These are phyloP conservation scores for Pythium graminicola DNA, from an alignment of 352 stramenopile species.

Conservation along the genomic window DNA sequence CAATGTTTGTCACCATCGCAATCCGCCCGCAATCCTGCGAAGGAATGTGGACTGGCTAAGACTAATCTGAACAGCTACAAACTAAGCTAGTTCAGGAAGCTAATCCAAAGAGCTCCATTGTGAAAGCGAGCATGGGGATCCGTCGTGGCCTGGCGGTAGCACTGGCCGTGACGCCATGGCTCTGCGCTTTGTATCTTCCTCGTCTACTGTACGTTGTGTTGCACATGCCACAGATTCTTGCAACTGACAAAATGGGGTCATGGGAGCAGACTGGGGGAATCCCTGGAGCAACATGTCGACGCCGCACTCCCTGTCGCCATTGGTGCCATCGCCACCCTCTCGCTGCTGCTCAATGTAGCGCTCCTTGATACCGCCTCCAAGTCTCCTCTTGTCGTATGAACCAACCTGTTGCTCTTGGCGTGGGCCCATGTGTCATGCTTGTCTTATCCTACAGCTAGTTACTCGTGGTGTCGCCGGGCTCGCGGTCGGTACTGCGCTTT, in stretches of 20 bases:
- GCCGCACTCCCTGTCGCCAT: conserved; percentile 36
- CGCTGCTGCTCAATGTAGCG: conserved; percentile 25
- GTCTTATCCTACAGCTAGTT: neutral
- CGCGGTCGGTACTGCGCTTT: conserved; percentile 29
- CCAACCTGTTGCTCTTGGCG: neutral
- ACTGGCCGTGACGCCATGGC: conserved; percentile 19
- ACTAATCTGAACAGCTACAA: too few species aligned
- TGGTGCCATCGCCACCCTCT: conserved; percentile 21
- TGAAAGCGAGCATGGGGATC: conserved; percentile 10
- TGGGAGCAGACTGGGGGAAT: conserved; percentile 9
- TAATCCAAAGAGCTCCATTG: too few species aligned
- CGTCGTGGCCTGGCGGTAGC: conserved; percentile 3
- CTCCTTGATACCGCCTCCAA: conserved; percentile 20
- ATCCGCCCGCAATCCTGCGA: too few species aligned
- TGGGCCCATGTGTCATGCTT: neutral
- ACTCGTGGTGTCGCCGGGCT: conserved; percentile 25
- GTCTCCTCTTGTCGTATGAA: neutral
- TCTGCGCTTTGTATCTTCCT: conserved; percentile 17
- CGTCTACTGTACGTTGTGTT: conserved; percentile 12
- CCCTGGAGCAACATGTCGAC: conserved; percentile 46
- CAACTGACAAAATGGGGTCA: too few species aligned
- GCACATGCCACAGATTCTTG: too few species aligned
- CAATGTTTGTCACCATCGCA: too few species aligned
- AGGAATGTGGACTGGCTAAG: too few species aligned
- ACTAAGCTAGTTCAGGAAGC: too few species aligned